Evolutionary conservation across 345 rosid genomes (phyloP).

Genomic region (Noccaea bulbosa): DNA sequence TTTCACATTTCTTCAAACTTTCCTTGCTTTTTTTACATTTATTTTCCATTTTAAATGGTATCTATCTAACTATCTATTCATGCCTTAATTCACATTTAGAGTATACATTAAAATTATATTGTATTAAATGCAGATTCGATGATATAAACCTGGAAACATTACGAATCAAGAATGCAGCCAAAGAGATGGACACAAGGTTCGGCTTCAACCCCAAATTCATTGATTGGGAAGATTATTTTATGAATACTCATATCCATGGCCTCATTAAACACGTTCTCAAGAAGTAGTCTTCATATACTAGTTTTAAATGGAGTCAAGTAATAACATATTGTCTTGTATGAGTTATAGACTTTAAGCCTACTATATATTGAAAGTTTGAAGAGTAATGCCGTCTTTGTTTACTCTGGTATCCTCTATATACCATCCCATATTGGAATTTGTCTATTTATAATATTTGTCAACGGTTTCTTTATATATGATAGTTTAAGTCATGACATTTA

Average conservation of each 20-base stretch:
- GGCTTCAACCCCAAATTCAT: slow-evolving; percentile 53
- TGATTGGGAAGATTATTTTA: slow-evolving; percentile 67
- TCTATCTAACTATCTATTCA: neutral
- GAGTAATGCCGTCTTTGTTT: neutral
- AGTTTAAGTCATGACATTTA: no score
- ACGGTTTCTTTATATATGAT: no score
- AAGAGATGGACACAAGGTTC: slow-evolving; percentile 32
- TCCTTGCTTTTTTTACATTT: neutral
- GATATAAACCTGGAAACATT: slow-evolving; percentile 57
- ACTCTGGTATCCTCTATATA: neutral
- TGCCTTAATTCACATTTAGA: neutral
- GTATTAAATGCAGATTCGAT: slow-evolving; percentile 55
- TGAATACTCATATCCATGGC: slow-evolving; percentile 61
- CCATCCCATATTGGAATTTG: no score
- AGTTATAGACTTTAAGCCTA: neutral
- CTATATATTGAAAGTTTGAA: neutral
- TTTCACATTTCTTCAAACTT: neutral
- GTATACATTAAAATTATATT: slow-evolving; percentile 19
- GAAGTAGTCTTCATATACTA: slow-evolving; percentile 30
- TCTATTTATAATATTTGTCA: no score
- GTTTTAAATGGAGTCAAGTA: slow-evolving; percentile 5
- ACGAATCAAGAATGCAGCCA: slow-evolving; percentile 42
- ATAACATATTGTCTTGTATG: neutral
- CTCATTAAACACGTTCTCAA: slow-evolving; percentile 51
- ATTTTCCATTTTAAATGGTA: neutral